These are phyloP conservation scores for Neocallimastix lanati DNA, from an alignment of 192 early-diverging fungal genomes.

Conservation along the genomic window DNA sequence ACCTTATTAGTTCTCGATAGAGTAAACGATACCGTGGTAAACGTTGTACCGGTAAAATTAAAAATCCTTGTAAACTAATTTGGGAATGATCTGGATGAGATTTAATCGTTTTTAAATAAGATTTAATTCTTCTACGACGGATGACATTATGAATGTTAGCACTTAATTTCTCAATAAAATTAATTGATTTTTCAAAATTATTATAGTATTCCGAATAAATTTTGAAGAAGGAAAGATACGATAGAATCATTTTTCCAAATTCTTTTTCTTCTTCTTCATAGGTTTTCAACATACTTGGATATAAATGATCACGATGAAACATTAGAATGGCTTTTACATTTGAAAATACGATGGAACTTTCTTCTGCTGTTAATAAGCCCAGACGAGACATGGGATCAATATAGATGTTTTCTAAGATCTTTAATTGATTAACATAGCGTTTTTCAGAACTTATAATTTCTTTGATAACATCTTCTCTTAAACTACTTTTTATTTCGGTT, in stretches of 20 bases:
- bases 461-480: background rate
- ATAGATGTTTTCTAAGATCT: background rate
- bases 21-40: constrained; percentile 84
- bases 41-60: constrained; percentile 83
- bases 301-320: background rate
- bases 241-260: background rate
- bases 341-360: background rate
- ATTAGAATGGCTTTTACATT: background rate
- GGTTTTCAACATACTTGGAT: background rate
- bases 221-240: background rate
- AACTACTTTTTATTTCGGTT: background rate
- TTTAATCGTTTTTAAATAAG: background rate
- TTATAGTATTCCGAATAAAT: background rate
- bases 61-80: constrained; percentile 61
- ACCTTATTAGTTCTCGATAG: constrained; percentile 57
- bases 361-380: background rate
- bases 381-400: background rate
- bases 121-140: background rate
- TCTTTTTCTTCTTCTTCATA: background rate
- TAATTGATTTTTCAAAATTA: background rate
- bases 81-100: constrained; percentile 19
- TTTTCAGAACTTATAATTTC: background rate
- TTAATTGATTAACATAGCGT: background rate
- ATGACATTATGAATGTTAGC: background rate
- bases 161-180: background rate